These are phyloP conservation scores for Kluyveromyces sp. DNA, from an alignment of 1,139 yeast genomes.

Conservation along the genomic window DNA sequence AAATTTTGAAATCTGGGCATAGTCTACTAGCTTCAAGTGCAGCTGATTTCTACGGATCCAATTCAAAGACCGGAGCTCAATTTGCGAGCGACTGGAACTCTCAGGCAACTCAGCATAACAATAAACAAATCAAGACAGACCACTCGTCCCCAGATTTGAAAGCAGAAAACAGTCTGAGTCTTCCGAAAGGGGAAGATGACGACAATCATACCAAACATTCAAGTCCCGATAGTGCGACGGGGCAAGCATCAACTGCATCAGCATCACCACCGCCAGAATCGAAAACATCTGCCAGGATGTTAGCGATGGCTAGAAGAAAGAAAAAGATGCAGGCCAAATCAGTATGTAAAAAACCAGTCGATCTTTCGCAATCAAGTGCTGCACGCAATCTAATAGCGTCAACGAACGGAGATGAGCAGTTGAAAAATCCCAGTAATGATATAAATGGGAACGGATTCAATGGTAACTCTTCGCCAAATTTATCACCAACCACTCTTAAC, in stretches of 20 bases:
- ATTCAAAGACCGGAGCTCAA: too few species aligned
- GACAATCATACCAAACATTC: background rate
- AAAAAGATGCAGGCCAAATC: conserved; percentile 77
- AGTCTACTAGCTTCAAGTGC: conserved; percentile 69
- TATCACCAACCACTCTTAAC: conserved; percentile 20
- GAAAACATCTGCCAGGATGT: conserved; percentile 67
- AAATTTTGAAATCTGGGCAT: conserved; percentile 61
- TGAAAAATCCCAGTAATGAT: too few species aligned
- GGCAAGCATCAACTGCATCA: background rate
- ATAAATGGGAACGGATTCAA: background rate
- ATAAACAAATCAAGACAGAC: background rate
- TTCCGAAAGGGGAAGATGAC: background rate
- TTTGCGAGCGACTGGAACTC: too few species aligned
- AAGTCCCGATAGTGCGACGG: conserved; percentile 6
- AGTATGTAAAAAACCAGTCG: conserved; percentile 54
- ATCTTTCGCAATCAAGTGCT: conserved; percentile 70
- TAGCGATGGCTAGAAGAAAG: conserved; percentile 89
- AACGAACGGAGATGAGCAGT: background rate
- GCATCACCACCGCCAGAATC: conserved; percentile 13
- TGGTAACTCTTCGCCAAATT: conserved; percentile 10
- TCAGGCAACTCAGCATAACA: background rate
- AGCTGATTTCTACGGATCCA: conserved; percentile 34
- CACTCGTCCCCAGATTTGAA: conserved; percentile 11
- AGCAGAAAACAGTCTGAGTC: conserved; percentile 1
- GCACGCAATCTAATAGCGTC: conserved; percentile 44